phyloP scores from a whole-genome alignment of 31 red algal species.

The Asparagopsis taxiformis region DNA sequence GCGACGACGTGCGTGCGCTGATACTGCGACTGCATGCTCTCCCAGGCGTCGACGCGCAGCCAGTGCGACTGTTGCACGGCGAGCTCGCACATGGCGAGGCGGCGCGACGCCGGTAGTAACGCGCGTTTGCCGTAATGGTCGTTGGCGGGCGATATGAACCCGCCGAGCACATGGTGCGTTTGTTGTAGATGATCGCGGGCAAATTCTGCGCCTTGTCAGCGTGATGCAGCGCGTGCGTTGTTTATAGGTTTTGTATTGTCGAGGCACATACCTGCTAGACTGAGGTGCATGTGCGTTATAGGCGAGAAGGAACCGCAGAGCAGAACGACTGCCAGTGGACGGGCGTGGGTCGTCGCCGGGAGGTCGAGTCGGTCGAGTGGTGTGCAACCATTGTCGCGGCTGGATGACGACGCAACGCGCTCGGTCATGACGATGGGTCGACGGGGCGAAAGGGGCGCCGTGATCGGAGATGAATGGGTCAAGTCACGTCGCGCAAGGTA shows the following conservation, averaged over 20 bases:
- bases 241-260: background rate
- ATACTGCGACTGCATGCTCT: background rate
- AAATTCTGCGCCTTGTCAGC: background rate
- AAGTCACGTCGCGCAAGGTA: no score
- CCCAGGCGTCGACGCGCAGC: background rate
- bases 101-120: background rate
- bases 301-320: conserved; percentile 2
- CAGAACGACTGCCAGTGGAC: no score
- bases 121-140: background rate
- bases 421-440: no score
- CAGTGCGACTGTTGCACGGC: background rate
- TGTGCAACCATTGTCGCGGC: no score
- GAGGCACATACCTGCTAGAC: background rate
- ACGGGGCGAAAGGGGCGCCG: no score
- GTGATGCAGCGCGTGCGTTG: background rate
- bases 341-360: no score
- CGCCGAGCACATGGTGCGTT: conserved; percentile 1
- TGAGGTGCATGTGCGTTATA: conserved; percentile 4
- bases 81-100: background rate
- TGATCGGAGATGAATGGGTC: no score
- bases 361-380: no score
- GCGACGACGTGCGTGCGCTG: background rate
- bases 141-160: background rate
- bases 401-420: no score
- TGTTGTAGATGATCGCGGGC: background rate